A percentile compares a stretch with the other conserved stretches of the same genome.
phyloP scores from a whole-genome alignment of 2,329 filamentous ascomycete species.

The Periconia digitata region DNA sequence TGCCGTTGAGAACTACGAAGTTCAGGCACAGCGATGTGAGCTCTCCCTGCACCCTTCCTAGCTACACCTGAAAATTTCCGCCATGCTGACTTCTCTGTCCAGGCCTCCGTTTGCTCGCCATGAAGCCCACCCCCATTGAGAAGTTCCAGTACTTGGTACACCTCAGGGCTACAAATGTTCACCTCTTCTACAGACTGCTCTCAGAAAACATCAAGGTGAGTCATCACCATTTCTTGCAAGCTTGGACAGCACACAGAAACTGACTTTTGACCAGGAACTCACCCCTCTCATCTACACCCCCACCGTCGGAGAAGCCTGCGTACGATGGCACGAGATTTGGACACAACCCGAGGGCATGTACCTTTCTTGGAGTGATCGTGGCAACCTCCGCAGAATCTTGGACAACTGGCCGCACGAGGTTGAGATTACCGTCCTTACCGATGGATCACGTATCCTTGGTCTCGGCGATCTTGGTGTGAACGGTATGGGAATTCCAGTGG shows the following conservation, averaged over 20 bases:
- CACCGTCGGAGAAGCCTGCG: constrained; percentile 92
- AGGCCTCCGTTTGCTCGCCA: constrained; percentile 74
- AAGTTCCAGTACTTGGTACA: constrained; percentile 81
- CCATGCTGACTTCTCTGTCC: constrained; percentile 45
- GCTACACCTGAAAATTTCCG: constrained; percentile 4
- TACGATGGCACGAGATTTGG: constrained; percentile 95
- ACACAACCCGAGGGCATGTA: constrained; percentile 93
- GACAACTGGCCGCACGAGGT: constrained; percentile 93
- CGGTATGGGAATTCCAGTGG: constrained; percentile 96
- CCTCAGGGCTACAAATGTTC: constrained; percentile 73
- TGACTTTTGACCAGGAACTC: constrained; percentile 60
- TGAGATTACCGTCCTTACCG: constrained; percentile 95
- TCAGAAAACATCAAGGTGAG: constrained; percentile 68
- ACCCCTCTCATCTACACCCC: constrained; percentile 87
- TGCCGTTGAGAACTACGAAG: constrained; percentile 52
- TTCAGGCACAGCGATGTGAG: constrained; percentile 54
- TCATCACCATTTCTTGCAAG: background rate
- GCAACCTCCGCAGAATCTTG: constrained; percentile 84
- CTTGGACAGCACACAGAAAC: constrained; percentile 2
- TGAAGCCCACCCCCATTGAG: constrained; percentile 71
- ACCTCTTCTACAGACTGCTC: constrained; percentile 79
- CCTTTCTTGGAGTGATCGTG: constrained; percentile 92
- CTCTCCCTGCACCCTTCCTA: background rate
- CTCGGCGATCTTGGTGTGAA: constrained; percentile 95
- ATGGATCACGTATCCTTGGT: constrained; percentile 89